These are phyloP conservation scores for Xylogone sp. DNA, from an alignment of 2,329 filamentous ascomycete genomes.

Conservation along the genomic window DNA sequence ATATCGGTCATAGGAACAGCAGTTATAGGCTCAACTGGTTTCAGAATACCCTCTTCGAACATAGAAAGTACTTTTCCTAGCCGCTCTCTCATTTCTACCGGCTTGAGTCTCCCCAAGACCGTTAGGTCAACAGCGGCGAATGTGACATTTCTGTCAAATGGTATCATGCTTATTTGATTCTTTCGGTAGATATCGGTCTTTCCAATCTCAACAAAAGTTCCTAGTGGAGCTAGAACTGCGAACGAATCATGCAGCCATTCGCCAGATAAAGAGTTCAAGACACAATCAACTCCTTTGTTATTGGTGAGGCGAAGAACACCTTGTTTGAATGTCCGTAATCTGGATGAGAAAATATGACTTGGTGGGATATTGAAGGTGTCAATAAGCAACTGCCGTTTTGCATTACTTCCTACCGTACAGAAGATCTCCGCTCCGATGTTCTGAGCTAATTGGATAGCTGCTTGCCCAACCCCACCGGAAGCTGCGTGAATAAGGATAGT, in stretches of 20 bases:
- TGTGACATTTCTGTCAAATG: slow-evolving; percentile 34
- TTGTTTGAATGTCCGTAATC: slow-evolving; percentile 14
- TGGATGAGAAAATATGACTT: slow-evolving; percentile 9
- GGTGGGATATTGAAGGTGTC: slow-evolving; percentile 9
- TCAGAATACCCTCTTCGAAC: slow-evolving; percentile 12
- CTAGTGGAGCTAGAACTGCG: slow-evolving; percentile 29
- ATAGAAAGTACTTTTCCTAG: slow-evolving; percentile 16
- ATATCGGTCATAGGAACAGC: slow-evolving; percentile 31
- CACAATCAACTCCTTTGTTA: slow-evolving; percentile 21
- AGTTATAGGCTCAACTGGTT: slow-evolving; percentile 28
- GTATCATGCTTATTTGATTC: slow-evolving; percentile 27
- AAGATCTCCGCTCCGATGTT: slow-evolving; percentile 24
- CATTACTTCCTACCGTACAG: slow-evolving; percentile 14
- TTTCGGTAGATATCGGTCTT: slow-evolving; percentile 26
- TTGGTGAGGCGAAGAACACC: slow-evolving; percentile 17
- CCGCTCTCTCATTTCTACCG: slow-evolving; percentile 3
- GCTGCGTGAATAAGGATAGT: slow-evolving; percentile 29
- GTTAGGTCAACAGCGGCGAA: slow-evolving; percentile 37
- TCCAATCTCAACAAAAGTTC: slow-evolving; percentile 35
- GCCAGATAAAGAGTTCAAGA: slow-evolving; percentile 22
- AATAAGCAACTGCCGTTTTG: slow-evolving; percentile 10
- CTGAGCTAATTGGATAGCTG: slow-evolving; percentile 26
- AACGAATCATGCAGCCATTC: slow-evolving; percentile 22
- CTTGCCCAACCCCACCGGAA: slow-evolving; percentile 27
- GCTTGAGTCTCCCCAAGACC: not conserved